phyloP scores from a whole-genome alignment of 495 filamentous ascomycete species.

The Penicillium crystallinum region DNA sequence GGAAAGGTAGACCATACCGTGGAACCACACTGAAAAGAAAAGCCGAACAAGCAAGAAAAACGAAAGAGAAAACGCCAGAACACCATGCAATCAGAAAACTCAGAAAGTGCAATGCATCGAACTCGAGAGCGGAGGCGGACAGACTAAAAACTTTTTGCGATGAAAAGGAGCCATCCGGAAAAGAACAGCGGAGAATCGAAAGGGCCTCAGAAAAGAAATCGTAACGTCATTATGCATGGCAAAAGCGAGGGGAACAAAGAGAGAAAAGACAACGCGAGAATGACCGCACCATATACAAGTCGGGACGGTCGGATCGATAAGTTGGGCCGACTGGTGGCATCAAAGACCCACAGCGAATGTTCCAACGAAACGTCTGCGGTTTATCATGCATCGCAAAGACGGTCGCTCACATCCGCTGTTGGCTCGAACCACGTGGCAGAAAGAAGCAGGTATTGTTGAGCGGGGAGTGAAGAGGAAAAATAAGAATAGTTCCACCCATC shows the following conservation, averaged over 20 bases:
- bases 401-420: slow-evolving; percentile 2
- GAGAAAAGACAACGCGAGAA: slow-evolving; percentile 2
- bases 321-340: slow-evolving; percentile 10
- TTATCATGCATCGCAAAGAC: slow-evolving; percentile 43
- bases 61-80: slow-evolving; percentile 14
- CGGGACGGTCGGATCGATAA: slow-evolving; percentile 11
- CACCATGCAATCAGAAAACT: slow-evolving; percentile 26
- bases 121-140: slow-evolving; percentile 18
- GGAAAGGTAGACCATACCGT: neutral
- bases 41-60: slow-evolving; percentile 5
- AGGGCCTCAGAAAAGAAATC: slow-evolving; percentile 19
- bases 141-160: slow-evolving; percentile 23
- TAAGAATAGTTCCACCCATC: slow-evolving; percentile 13
- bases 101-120: slow-evolving; percentile 20
- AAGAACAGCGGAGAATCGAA: slow-evolving; percentile 25
- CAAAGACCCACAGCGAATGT: slow-evolving; percentile 3
- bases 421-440: slow-evolving; percentile 1
- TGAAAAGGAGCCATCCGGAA: slow-evolving; percentile 15
- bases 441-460: neutral
- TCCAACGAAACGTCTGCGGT: slow-evolving; percentile 28
- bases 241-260: slow-evolving; percentile 3
- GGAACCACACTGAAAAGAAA: slow-evolving; percentile 4
- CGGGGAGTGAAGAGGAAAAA: slow-evolving; percentile 3
- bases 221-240: slow-evolving; percentile 25
- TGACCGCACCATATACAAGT: slow-evolving; percentile 6